A percentile compares a stretch with the other conserved stretches of the same genome.
These are phyloP conservation scores for Aspergillus diversus DNA, from an alignment of 495 filamentous ascomycete genomes.

Conservation along the genomic window DNA sequence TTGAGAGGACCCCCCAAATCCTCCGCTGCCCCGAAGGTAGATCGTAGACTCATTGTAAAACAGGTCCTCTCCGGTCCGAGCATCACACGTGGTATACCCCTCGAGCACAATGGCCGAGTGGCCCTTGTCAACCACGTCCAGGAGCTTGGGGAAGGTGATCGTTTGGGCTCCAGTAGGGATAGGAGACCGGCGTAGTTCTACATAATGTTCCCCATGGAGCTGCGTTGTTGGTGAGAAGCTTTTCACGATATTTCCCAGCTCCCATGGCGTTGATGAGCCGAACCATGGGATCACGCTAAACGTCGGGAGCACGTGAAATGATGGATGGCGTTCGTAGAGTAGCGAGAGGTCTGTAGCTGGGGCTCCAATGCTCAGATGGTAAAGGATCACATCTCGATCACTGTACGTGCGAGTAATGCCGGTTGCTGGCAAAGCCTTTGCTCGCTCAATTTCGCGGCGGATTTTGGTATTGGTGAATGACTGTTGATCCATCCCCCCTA, in stretches of 20 bases:
- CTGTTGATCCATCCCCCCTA: too few species aligned
- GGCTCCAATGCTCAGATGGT: conserved; percentile 93
- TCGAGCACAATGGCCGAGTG: conserved; percentile 82
- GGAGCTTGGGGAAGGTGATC: conserved; percentile 79
- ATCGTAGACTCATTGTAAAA: conserved; percentile 96
- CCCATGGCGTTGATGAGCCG: conserved; percentile 79
- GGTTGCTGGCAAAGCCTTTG: conserved; percentile 68
- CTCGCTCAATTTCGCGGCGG: conserved; percentile 62
- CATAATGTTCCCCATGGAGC: conserved; percentile 97
- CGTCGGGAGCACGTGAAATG: conserved; percentile 91
- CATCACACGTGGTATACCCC: conserved; percentile 81
- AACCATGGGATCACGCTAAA: conserved; percentile 97
- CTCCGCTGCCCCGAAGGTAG: conserved; percentile 90
- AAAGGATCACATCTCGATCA: conserved; percentile 88
- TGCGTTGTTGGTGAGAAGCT: conserved; percentile 99
- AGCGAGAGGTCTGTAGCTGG: conserved; percentile 87
- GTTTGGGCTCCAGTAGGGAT: conserved; percentile 87
- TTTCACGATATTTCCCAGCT: conserved; percentile 80
- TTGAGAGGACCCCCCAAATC: conserved; percentile 87
- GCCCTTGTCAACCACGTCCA: conserved; percentile 96
- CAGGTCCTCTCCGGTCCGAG: conserved; percentile 75
- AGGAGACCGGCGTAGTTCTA: conserved; percentile 91
- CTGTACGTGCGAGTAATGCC: conserved; percentile 81
- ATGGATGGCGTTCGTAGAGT: conserved; percentile 85
- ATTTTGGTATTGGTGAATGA: too few species aligned